A percentile compares a stretch with the other conserved stretches of the same genome.
These are phyloP conservation scores for Sindora glabra DNA, from an alignment of 306 rosid species.

Conservation along the genomic window DNA sequence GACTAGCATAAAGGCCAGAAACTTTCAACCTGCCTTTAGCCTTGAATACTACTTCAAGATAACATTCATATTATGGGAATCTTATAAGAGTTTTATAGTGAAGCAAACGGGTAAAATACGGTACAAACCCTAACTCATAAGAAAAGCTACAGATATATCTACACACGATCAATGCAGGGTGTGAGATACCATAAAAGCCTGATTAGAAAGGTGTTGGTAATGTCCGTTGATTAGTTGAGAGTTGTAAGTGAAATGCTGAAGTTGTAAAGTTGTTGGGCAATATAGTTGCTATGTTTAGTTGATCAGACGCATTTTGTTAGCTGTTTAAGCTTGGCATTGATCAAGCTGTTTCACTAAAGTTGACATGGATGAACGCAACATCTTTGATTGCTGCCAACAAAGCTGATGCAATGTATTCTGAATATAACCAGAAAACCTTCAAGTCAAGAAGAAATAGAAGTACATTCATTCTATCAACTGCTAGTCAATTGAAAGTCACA, in stretches of 20 bases:
- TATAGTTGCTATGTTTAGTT: conserved; percentile 98
- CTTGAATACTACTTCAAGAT: not conserved
- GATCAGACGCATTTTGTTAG: conserved; percentile 89
- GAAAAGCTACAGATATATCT: conserved; percentile 20
- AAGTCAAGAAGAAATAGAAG: conserved; percentile 57
- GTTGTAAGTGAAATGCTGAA: conserved; percentile 95
- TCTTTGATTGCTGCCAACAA: conserved; percentile 98
- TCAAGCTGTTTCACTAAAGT: conserved; percentile 95
- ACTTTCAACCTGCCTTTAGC: not conserved
- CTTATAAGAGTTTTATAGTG: not conserved
- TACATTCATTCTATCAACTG: conserved; percentile 13
- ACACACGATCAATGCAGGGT: conserved; percentile 54
- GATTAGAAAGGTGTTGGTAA: conserved; percentile 94
- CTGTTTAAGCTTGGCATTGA: conserved; percentile 94
- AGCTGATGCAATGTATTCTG: conserved; percentile 94
- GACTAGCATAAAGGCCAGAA: not conserved
- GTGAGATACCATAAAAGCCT: conserved; percentile 83
- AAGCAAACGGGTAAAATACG: not conserved
- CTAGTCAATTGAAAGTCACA: conserved; percentile 18
- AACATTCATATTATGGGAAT: not conserved
- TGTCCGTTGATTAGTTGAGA: conserved; percentile 96
- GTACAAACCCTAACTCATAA: conserved; percentile 5
- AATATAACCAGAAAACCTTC: conserved; percentile 92
- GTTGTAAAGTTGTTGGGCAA: conserved; percentile 93
- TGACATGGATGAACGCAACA: conserved; percentile 93